phyloP scores from a whole-genome alignment of 139 green algal species.

The Bryopsis sp. region DNA sequence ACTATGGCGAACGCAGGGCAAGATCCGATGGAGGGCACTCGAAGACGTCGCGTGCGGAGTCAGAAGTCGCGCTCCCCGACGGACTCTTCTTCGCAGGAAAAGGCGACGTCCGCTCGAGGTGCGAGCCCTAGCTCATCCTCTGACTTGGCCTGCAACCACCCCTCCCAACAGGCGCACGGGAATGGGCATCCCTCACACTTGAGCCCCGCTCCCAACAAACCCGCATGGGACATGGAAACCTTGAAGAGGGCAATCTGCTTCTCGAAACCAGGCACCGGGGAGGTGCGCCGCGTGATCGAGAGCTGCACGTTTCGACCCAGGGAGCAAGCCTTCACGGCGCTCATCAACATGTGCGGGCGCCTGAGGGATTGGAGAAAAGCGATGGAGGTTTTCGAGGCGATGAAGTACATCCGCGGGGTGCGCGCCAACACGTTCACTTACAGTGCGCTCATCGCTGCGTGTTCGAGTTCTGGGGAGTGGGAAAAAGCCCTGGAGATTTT shows the following conservation, averaged over 20 bases:
- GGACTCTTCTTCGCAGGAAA: too few relatives aligned
- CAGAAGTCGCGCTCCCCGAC: too few relatives aligned
- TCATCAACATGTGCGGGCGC: constrained; percentile 13
- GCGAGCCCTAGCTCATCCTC: too few relatives aligned
- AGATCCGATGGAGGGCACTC: constrained; percentile 7
- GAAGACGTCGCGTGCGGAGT: neutral
- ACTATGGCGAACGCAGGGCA: constrained; percentile 9
- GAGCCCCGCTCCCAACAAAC: neutral
- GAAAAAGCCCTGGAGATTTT: constrained; percentile 37
- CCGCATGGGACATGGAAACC: constrained; percentile 19
- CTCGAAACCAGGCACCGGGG: neutral
- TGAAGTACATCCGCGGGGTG: constrained; percentile 35
- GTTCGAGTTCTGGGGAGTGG: constrained; percentile 23
- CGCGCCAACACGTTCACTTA: constrained; percentile 41
- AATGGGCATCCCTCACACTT: neutral
- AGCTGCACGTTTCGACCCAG: constrained; percentile 9
- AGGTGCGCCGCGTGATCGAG: constrained; percentile 4
- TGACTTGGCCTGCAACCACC: too few relatives aligned
- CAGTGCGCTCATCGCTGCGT: constrained; percentile 21
- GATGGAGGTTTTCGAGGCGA: constrained; percentile 37
- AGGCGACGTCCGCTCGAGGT: too few relatives aligned
- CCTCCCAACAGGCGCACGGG: too few relatives aligned
- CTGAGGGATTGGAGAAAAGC: constrained; percentile 27
- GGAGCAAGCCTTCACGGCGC: constrained; percentile 17
- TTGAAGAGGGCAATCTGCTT: constrained; percentile 11